Evolutionary conservation across 106 monocot species (phyloP).

Genomic region (Iris macrosiphon): DNA sequence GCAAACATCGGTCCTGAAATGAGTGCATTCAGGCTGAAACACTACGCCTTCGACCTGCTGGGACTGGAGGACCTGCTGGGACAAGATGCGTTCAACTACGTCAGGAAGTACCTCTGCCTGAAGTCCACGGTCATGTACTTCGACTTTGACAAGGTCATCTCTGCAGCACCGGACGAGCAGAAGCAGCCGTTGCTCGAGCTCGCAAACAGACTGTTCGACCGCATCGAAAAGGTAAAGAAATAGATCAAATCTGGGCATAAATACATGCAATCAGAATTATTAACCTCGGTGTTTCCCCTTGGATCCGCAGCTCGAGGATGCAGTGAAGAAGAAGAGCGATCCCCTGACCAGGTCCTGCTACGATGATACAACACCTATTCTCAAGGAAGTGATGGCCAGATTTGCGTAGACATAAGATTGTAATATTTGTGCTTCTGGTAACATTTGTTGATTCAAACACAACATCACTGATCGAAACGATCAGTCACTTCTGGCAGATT

Average conservation of each 20-base stretch:
- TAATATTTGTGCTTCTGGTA: too few relatives aligned
- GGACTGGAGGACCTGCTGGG: slow-evolving; percentile 9
- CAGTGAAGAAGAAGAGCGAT: slow-evolving; percentile 15
- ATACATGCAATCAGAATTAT: too few relatives aligned
- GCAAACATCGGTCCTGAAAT: slow-evolving; percentile 5
- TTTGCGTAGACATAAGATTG: too few relatives aligned
- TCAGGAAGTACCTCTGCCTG: slow-evolving; percentile 13
- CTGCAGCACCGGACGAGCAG: slow-evolving; percentile 13
- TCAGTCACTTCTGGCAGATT: too few relatives aligned
- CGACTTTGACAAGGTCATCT: slow-evolving; percentile 14
- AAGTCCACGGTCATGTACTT: slow-evolving; percentile 19
- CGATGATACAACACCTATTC: slow-evolving; percentile 9
- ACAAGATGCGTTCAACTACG: slow-evolving; percentile 2
- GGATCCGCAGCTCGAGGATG: slow-evolving; percentile 11
- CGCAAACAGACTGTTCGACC: slow-evolving; percentile 12
- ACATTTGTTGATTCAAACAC: too few relatives aligned
- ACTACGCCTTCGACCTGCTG: slow-evolving; percentile 15
- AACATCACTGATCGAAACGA: too few relatives aligned
- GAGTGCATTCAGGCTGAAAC: slow-evolving; percentile 8
- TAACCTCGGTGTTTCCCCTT: too few relatives aligned
- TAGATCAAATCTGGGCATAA: too few relatives aligned
- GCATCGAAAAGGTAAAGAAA: slow-evolving; percentile 8
- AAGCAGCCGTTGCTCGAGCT: slow-evolving; percentile 12
- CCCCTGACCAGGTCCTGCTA: neutral
- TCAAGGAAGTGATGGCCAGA: slow-evolving; percentile 14